These are phyloP conservation scores for Macroventuria anomochaeta DNA, from an alignment of 2,329 filamentous ascomycete species.

Conservation along the genomic window DNA sequence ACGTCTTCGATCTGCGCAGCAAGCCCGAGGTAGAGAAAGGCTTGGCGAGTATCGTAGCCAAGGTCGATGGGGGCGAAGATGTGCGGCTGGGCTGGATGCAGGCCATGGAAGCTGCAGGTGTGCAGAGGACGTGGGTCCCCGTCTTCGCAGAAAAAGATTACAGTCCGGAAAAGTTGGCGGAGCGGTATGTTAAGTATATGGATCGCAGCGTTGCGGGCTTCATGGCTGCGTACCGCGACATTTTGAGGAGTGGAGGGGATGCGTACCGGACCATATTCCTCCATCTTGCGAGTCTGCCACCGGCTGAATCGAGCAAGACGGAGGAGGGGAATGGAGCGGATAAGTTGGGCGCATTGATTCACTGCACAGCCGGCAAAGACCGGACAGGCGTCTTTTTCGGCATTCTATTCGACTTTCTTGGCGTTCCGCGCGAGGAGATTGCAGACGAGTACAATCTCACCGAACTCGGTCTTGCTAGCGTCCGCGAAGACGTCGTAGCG, in stretches of 20 bases:
- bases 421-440: constrained; percentile 63
- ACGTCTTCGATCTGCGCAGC: constrained; percentile 73
- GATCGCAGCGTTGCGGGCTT: constrained; percentile 65
- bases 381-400: constrained; percentile 75
- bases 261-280: constrained; percentile 66
- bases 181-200: constrained; percentile 67
- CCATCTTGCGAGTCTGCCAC: constrained; percentile 57
- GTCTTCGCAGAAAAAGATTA: constrained; percentile 70
- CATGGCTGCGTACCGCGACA: constrained; percentile 67
- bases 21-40: constrained; percentile 62
- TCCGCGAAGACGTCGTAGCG: constrained; percentile 57
- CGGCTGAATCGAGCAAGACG: constrained; percentile 6
- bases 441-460: constrained; percentile 74
- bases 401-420: constrained; percentile 68
- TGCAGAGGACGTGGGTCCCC: constrained; percentile 64
- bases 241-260: constrained; percentile 61
- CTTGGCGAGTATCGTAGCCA: constrained; percentile 29
- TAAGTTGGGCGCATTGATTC: constrained; percentile 64
- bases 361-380: constrained; percentile 81
- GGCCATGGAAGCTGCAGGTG: constrained; percentile 46
- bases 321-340: neutral
- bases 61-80: constrained; percentile 45
- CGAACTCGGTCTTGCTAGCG: constrained; percentile 62
- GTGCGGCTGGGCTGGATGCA: constrained; percentile 37
- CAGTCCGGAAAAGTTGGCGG: constrained; percentile 66